A percentile compares a stretch with the other conserved stretches of the same genome.
These are phyloP conservation scores for Hypomyces rosellus DNA, from an alignment of 2,329 filamentous ascomycete genomes.

Conservation along the genomic window DNA sequence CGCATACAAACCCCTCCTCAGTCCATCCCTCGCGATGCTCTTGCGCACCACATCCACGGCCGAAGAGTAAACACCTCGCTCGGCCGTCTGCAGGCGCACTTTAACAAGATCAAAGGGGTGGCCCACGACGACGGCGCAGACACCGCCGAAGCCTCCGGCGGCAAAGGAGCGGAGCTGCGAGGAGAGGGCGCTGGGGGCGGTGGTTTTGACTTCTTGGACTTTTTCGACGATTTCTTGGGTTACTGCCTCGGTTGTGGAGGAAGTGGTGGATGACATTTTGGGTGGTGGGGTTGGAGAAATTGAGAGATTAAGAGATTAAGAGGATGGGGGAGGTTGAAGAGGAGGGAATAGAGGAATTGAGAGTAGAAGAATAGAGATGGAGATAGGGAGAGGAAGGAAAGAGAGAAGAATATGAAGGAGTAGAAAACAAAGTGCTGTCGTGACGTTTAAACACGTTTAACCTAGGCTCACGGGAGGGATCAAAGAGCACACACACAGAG, in stretches of 20 bases:
- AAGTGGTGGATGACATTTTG: conserved; percentile 37
- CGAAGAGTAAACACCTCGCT: conserved; percentile 83
- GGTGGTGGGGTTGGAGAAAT: conserved; percentile 16
- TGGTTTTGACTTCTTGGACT: conserved; percentile 15
- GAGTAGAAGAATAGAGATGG: conserved; percentile 1
- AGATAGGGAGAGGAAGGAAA: neutral
- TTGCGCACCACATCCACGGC: conserved; percentile 89
- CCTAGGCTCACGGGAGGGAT: neutral
- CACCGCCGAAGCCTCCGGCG: conserved; percentile 85
- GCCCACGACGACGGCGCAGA: conserved; percentile 89
- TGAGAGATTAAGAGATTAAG: conserved; percentile 5
- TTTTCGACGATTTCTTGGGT: conserved; percentile 23
- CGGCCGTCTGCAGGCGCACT: conserved; percentile 92
- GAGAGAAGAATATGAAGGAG: neutral
- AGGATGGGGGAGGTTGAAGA: neutral
- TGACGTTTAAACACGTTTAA: neutral
- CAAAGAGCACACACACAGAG: no score
- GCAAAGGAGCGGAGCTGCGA: conserved; percentile 70
- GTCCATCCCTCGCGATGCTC: conserved; percentile 79
- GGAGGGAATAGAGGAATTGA: conserved; percentile 2
- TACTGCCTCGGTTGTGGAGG: conserved; percentile 13
- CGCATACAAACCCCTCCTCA: conserved; percentile 81
- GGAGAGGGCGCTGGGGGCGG: conserved; percentile 24
- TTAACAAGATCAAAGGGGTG: conserved; percentile 98
- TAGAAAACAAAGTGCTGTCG: neutral